Percentiles rank a stretch among this genome's conserved stretches.
phyloP scores from a whole-genome alignment of 1,139 yeast genomes.

The Yamadazyma taylorii region DNA sequence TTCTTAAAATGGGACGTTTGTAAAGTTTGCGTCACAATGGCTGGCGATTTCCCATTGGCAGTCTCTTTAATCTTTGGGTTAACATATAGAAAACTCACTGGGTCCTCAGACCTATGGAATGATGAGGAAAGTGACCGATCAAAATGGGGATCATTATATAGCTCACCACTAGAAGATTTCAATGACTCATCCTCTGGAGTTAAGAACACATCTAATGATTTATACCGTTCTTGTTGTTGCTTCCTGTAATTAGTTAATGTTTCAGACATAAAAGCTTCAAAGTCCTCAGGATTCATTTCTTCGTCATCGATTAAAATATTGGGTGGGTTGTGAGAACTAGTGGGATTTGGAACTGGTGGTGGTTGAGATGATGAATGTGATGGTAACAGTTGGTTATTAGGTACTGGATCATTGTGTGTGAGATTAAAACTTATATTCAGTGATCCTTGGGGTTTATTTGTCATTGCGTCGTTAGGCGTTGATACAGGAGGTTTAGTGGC shows the following conservation, averaged over 20 bases:
- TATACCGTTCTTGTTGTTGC: slow-evolving; percentile 23
- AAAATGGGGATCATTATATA: slow-evolving; percentile 12
- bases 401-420: too few species aligned
- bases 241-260: slow-evolving; percentile 36
- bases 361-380: too few species aligned
- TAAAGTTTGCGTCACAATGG: slow-evolving; percentile 39
- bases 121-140: slow-evolving; percentile 15
- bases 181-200: neutral
- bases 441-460: too few species aligned
- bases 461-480: too few species aligned
- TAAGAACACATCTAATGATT: slow-evolving; percentile 13
- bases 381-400: too few species aligned
- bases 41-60: slow-evolving; percentile 28
- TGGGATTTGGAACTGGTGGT: too few species aligned
- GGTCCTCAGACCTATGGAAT: slow-evolving; percentile 20
- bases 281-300: slow-evolving; percentile 25
- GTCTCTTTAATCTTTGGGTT: slow-evolving; percentile 3
- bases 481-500: too few species aligned
- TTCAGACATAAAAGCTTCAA: slow-evolving; percentile 37
- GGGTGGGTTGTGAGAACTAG: too few species aligned
- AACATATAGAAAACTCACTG: slow-evolving; percentile 22
- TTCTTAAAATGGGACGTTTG: slow-evolving; percentile 45
- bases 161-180: slow-evolving; percentile 4
- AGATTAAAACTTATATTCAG: too few species aligned
- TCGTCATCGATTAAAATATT: too few species aligned